Base-by-base conservation (phyloP, 2,329 filamentous ascomycete species). In the Pseudocercospora fijiensis region DNA sequence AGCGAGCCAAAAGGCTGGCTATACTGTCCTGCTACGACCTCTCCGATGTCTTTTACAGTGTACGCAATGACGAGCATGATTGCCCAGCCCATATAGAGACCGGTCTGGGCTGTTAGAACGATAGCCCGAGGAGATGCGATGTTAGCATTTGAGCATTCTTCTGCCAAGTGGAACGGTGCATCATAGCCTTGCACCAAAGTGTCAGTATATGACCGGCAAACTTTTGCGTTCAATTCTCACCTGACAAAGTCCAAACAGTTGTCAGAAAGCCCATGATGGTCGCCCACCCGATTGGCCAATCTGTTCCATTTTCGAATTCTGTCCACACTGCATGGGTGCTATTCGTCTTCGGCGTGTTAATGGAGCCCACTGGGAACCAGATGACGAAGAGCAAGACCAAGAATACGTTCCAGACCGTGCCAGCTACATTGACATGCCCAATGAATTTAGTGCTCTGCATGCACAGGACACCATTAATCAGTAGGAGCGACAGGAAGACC, bases 171-270 rank as follows among this genome's bases (percentile, higher is more conserved):
- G 56, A 75, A 75, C 4, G 74, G 74, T 1, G 73, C 70, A 57
- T 76, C 74, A 57, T 74, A 76, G 22, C 71, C 69, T 22, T 58
- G 28, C 8, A 52, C 10, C 11, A 37, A 5, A n/a, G 3, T 52
- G 13, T 52, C 24, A 52, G 49, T 27, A 52, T 22, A 8, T 28
- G 49, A 16, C 2, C 27, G 49, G 3, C 24, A 8, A 6, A 4
- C 11, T 3, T 3, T 2, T 26, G 16, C 13, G 6, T 2, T 52
- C 10, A 28, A 4, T 16, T 33, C 55, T 41, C 41, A 58, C 60
- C 57, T 60, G 66, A 60, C 80, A 88, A 88, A 4, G 78, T 71
- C 26, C 74, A 76, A 1, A 76, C 76, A 6, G 81, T 71, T 22
- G 79, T 78, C 7, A 82, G 66, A 47, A 81, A 82, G 60, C 67